Conservation (phyloP, 2,329 filamentous ascomycete genomes). For the Pyrenophora tritici-repentis region DNA sequence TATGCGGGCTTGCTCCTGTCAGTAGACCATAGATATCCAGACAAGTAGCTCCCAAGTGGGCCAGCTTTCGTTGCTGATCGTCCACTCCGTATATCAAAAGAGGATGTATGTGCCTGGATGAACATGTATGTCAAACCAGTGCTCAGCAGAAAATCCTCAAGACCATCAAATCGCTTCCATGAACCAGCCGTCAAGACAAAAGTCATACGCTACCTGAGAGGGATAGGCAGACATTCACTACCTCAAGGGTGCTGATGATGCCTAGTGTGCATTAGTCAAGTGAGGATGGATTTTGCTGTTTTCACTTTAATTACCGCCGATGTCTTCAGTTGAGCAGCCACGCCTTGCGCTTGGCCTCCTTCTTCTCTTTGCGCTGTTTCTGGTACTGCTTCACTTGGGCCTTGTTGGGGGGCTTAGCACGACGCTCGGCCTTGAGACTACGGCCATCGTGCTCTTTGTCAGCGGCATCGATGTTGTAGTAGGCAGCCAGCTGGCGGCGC, state of each 20-base stretch:
- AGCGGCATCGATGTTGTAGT: constrained; percentile 93
- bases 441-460: constrained; percentile 88
- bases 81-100: constrained; percentile 4
- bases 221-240: constrained; percentile 8
- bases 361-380: constrained; percentile 84
- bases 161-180: constrained; percentile 3
- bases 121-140: background rate
- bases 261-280: constrained; percentile 36
- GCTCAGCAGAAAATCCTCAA: constrained; percentile 2
- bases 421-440: constrained; percentile 88
- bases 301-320: constrained; percentile 38
- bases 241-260: constrained; percentile 9
- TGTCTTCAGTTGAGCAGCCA: constrained; percentile 79
- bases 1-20: constrained; percentile 1
- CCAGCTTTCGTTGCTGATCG: background rate
- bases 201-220: constrained; percentile 26
- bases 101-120: background rate
- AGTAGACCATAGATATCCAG: constrained; percentile 4
- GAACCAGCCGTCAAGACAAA: constrained; percentile 5
- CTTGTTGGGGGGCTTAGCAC: constrained; percentile 81
- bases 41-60: constrained; percentile 8
- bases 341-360: constrained; percentile 90
- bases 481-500: constrained; percentile 85
- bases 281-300: constrained; percentile 23
- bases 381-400: constrained; percentile 89